Percentiles rank a stretch among this genome's conserved stretches.
Evolutionary conservation across 140 eudicot species (phyloP).

Genomic region (Bidens hawaiensis): DNA sequence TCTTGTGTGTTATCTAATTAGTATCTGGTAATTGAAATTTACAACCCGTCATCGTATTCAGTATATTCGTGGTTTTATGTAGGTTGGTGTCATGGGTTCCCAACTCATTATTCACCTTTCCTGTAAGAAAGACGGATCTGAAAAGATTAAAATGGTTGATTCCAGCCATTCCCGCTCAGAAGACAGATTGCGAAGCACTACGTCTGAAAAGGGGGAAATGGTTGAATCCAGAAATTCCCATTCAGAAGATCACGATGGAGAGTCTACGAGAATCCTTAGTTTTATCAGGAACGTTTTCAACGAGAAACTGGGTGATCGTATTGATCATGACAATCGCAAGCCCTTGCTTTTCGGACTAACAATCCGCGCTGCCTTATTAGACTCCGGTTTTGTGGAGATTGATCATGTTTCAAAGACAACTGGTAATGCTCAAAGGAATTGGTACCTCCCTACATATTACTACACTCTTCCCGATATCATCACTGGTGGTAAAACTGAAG

Average conservation of each 20-base stretch:
- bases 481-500: background rate
- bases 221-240: background rate
- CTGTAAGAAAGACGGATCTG: background rate
- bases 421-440: conserved; percentile 33
- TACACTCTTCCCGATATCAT: conserved; percentile 57
- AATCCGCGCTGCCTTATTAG: conserved; percentile 66
- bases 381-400: conserved; percentile 59
- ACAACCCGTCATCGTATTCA: background rate
- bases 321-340: conserved; percentile 19
- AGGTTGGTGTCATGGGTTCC: background rate
- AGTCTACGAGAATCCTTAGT: conserved; percentile 48
- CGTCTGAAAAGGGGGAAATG: conserved; percentile 15
- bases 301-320: conserved; percentile 46
- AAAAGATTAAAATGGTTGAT: conserved; percentile 5
- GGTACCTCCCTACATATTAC: conserved; percentile 34
- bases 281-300: conserved; percentile 55
- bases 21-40: background rate
- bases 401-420: conserved; percentile 36
- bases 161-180: background rate
- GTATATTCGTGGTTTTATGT: background rate
- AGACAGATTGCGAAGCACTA: conserved; percentile 13
- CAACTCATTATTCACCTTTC: background rate
- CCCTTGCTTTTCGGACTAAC: conserved; percentile 39
- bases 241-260: conserved; percentile 5
- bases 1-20: background rate